Conservation (phyloP, 1,139 yeast genomes). For the Geotrichum aggregatum region DNA sequence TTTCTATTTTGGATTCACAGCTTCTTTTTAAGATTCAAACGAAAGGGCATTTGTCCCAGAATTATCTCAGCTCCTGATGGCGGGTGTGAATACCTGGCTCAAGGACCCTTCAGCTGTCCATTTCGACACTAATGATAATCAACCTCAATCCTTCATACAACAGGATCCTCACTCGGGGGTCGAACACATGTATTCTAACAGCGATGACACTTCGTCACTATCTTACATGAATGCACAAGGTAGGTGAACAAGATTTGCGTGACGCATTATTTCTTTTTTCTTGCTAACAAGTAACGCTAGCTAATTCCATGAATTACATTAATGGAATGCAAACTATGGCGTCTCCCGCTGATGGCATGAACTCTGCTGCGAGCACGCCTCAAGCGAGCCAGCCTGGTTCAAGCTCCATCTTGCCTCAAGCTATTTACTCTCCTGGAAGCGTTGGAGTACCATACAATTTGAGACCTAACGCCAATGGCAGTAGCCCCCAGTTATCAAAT, state of each 20-base stretch:
- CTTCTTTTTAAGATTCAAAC: not conserved
- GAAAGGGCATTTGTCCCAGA: not conserved
- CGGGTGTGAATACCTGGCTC: slow-evolving; percentile 13
- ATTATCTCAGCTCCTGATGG: slow-evolving; percentile 1
- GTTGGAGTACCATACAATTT: slow-evolving; percentile 1
- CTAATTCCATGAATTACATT: slow-evolving; percentile 5
- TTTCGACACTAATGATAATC: slow-evolving; percentile 1
- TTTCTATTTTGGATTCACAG: not conserved
- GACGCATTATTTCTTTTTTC: not conserved
- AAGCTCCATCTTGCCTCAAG: not conserved
- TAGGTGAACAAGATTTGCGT: slow-evolving; percentile 1
- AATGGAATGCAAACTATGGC: slow-evolving; percentile 9
- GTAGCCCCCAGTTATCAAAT: slow-evolving; percentile 1
- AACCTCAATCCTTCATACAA: slow-evolving; percentile 8
- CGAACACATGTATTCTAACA: not conserved
- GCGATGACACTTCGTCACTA: not conserved
- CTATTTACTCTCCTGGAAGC: slow-evolving; percentile 3
- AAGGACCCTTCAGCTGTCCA: slow-evolving; percentile 10
- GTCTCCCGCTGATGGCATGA: not conserved
- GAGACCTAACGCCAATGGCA: not conserved
- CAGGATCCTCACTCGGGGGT: slow-evolving; percentile 4
- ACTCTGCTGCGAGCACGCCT: slow-evolving; percentile 6
- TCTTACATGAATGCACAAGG: slow-evolving; percentile 9
- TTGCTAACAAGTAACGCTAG: not conserved
- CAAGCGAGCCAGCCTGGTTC: not conserved